A percentile compares a stretch with the other conserved stretches of the same genome.
Evolutionary conservation across 352 stramenopile species (phyloP).

Genomic region (Elongisporangium senticosum): DNA sequence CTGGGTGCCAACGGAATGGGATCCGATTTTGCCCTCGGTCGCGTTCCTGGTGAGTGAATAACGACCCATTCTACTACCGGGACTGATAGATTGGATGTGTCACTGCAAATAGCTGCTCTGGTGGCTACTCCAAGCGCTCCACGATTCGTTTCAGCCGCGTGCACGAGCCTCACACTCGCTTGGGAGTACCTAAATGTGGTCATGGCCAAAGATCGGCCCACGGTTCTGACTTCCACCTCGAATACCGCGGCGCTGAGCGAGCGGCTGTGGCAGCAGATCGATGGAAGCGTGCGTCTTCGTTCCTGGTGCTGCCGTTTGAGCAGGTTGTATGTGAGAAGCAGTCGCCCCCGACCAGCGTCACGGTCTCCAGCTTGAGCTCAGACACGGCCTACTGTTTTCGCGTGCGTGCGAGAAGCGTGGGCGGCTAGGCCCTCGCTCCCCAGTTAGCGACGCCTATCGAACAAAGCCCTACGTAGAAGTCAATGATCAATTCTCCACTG

Average conservation of each 20-base stretch:
- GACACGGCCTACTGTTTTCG: slow-evolving; percentile 61
- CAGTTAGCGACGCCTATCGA: slow-evolving; percentile 21
- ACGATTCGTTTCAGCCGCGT: slow-evolving; percentile 23
- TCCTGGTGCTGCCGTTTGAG: slow-evolving; percentile 55
- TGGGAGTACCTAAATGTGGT: slow-evolving; percentile 22
- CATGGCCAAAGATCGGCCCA: slow-evolving; percentile 21
- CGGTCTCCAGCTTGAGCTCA: slow-evolving; percentile 27
- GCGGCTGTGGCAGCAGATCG: slow-evolving; percentile 18
- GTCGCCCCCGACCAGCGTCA: slow-evolving; percentile 19
- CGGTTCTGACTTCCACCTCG: slow-evolving; percentile 56
- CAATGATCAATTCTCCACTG: slow-evolving; percentile 25
- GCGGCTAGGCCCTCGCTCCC: slow-evolving; percentile 64
- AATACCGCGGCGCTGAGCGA: slow-evolving; percentile 40
- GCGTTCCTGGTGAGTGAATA: slow-evolving; percentile 23
- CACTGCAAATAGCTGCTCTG: slow-evolving; percentile 20
- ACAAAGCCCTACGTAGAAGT: slow-evolving; percentile 30
- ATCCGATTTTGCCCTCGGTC: slow-evolving; percentile 37
- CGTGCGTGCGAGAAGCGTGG: slow-evolving; percentile 42
- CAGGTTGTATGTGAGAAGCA: slow-evolving; percentile 23
- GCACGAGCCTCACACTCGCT: slow-evolving; percentile 38
- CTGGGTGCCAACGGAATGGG: slow-evolving; percentile 12
- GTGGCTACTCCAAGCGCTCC: slow-evolving; percentile 23
- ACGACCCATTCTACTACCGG: not conserved
- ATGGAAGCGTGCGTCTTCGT: slow-evolving; percentile 50
- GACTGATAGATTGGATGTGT: not conserved